Percentiles rank a stretch among this genome's conserved stretches.
Conservation (phyloP, 2,329 filamentous ascomycete genomes). For the Alternaria hordeiaustralica region DNA sequence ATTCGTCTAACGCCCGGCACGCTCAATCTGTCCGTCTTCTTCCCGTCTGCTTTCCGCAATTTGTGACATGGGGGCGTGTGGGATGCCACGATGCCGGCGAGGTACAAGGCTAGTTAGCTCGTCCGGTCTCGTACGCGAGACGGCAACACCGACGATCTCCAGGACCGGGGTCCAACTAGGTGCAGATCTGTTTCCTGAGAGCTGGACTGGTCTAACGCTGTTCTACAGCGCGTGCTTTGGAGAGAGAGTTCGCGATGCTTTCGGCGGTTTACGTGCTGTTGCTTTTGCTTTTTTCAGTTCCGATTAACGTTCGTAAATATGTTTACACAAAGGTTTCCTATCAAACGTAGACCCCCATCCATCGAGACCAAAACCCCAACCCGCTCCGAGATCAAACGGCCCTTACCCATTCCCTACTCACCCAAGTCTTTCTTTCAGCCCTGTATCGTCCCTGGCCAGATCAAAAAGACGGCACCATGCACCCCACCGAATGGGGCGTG, state of each 20-base stretch:
- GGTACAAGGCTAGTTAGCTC: neutral
- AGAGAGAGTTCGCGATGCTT: neutral
- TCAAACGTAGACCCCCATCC: neutral
- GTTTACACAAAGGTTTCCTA: neutral
- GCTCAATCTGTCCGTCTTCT: constrained; percentile 13
- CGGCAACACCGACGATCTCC: constrained; percentile 18
- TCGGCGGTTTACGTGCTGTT: neutral
- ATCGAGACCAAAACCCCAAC: neutral
- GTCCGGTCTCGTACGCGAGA: constrained; percentile 3
- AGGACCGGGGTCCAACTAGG: neutral
- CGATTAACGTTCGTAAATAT: neutral
- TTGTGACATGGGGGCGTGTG: constrained; percentile 13
- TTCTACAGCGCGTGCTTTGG: neutral
- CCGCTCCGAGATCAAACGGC: neutral
- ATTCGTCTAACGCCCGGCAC: constrained; percentile 15
- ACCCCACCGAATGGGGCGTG: neutral
- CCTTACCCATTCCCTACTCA: neutral
- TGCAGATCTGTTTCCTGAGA: constrained; percentile 1
- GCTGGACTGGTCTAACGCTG: neutral
- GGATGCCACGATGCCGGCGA: constrained; percentile 7
- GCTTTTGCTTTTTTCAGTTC: neutral
- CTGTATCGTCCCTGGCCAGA: neutral
- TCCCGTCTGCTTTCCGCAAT: neutral
- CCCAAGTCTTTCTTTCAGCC: neutral
- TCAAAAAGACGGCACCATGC: neutral